Conservation (phyloP, 1,139 yeast genomes). For the Kluyveromyces sp. region DNA sequence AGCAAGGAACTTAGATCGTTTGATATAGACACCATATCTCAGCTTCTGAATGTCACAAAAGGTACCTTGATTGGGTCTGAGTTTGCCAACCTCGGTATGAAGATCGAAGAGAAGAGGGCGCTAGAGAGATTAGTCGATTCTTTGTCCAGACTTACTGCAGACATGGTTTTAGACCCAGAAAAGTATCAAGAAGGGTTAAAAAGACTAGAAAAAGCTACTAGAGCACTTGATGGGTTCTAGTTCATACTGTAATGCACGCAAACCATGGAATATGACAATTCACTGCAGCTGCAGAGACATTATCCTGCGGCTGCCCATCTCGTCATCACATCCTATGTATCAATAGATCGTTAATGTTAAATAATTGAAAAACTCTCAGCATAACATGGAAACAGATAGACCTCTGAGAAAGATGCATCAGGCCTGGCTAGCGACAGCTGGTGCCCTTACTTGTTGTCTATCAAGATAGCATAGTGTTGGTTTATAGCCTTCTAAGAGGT, state of each 20-base stretch:
- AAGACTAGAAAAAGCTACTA: slow-evolving; percentile 69
- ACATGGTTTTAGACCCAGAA: slow-evolving; percentile 77
- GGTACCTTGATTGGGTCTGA: slow-evolving; percentile 41
- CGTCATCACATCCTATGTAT: background rate
- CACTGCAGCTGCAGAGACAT: background rate
- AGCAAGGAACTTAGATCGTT: slow-evolving; percentile 41
- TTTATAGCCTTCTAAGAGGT: no score
- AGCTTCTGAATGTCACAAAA: slow-evolving; percentile 57
- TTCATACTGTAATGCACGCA: background rate
- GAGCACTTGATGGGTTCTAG: slow-evolving; percentile 79
- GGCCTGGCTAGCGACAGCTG: background rate
- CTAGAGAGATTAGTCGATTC: slow-evolving; percentile 83
- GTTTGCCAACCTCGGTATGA: slow-evolving; percentile 66
- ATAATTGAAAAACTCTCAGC: background rate
- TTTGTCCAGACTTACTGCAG: slow-evolving; percentile 75
- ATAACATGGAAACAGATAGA: background rate
- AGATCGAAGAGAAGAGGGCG: slow-evolving; percentile 67
- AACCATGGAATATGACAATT: background rate
- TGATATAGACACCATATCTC: slow-evolving; percentile 51
- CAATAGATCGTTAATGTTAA: background rate
- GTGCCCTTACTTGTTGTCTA: no score
- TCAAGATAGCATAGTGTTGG: no score
- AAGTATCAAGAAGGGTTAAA: slow-evolving; percentile 76
- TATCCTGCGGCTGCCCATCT: no score
- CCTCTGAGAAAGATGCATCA: background rate